phyloP scores from a whole-genome alignment of 345 rosid genomes.

The Turnera subulata region DNA sequence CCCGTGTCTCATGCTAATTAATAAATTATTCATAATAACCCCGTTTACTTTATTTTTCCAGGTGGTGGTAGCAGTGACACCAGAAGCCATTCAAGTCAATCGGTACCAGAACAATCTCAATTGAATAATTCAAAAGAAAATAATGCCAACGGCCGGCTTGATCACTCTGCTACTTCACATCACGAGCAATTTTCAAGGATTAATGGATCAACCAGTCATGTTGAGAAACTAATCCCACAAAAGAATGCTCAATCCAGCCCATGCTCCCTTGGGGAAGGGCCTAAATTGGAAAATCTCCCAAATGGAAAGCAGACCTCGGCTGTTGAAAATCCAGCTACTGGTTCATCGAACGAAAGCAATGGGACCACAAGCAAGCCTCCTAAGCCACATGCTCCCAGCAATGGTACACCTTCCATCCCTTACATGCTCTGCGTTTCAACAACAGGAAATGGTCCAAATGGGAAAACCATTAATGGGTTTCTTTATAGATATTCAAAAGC shows the following conservation, averaged over 20 bases:
- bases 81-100: conserved; percentile 24
- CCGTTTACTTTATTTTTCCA: conserved; percentile 11
- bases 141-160: conserved; percentile 10
- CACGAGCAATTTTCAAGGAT: conserved; percentile 6
- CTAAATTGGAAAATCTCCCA: background rate
- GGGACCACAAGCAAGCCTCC: conserved; percentile 37
- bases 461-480: conserved; percentile 69
- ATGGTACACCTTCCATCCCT: conserved; percentile 13
- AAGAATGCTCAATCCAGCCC: conserved; percentile 2
- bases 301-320: conserved; percentile 2
- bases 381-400: conserved; percentile 25
- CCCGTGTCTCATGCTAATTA: too few species aligned
- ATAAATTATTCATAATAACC: too few species aligned
- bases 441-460: conserved; percentile 60
- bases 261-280: background rate
- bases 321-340: background rate
- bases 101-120: conserved; percentile 17
- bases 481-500: conserved; percentile 43
- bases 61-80: conserved; percentile 35
- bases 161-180: conserved; percentile 21
- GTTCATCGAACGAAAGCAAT: conserved; percentile 4
- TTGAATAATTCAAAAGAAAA: conserved; percentile 10
- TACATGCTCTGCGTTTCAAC: conserved; percentile 66
- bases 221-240: conserved; percentile 3
- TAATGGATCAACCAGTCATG: conserved; percentile 3